phyloP scores from a whole-genome alignment of 345 rosid species.

The Balakata baccata region DNA sequence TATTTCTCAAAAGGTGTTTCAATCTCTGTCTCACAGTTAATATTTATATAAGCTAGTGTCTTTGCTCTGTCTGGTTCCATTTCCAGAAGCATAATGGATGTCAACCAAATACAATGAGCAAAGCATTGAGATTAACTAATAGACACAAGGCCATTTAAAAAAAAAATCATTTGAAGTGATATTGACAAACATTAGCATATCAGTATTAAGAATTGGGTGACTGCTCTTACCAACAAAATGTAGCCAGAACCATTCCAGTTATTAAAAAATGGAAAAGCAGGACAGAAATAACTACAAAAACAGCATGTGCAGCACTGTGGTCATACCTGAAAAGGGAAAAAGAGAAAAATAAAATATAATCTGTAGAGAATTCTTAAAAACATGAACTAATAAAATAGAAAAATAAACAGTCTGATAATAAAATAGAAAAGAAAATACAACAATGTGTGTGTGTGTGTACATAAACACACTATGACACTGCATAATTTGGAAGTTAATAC shows the following conservation, averaged over 20 bases:
- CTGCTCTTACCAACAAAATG: conserved; percentile 77
- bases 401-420: not conserved
- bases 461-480: not conserved
- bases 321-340: conserved; percentile 68
- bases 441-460: too few relatives aligned
- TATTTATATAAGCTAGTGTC: not conserved
- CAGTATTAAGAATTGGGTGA: not conserved
- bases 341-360: conserved; percentile 14
- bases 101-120: not conserved
- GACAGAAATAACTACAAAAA: conserved; percentile 71
- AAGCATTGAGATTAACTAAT: not conserved
- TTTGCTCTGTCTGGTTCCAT: not conserved
- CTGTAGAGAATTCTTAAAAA: not conserved
- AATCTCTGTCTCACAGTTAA: not conserved
- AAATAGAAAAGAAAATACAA: not conserved
- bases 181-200: not conserved
- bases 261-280: conserved; percentile 75
- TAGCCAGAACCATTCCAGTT: conserved; percentile 71
- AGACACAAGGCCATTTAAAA: not conserved
- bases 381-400: not conserved
- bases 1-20: not conserved
- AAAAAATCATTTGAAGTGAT: not conserved
- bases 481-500: not conserved
- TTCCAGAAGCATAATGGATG: too few relatives aligned
- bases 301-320: conserved; percentile 78